Conservation (phyloP, 352 stramenopile genomes). For the Pythium chondricola region DNA sequence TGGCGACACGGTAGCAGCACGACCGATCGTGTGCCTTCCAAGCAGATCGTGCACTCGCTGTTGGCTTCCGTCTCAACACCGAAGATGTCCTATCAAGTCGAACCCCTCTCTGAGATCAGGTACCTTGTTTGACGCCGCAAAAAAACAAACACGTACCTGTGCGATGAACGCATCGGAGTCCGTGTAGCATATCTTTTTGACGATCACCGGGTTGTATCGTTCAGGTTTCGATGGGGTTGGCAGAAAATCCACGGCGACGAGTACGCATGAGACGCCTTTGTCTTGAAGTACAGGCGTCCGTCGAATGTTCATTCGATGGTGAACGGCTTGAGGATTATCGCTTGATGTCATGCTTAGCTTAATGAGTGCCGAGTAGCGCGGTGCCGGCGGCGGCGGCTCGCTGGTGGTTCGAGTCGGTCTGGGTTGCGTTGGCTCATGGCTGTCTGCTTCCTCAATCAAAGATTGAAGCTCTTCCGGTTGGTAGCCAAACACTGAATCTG, state of each 20-base stretch:
- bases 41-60: constrained; percentile 61
- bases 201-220: constrained; percentile 25
- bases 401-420: background rate
- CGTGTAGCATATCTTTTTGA: constrained; percentile 48
- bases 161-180: constrained; percentile 25
- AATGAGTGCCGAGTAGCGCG: background rate
- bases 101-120: too few relatives aligned
- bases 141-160: too few relatives aligned
- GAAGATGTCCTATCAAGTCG: constrained; percentile 45
- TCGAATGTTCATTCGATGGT: too few relatives aligned
- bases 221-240: constrained; percentile 32
- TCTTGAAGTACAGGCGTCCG: too few relatives aligned
- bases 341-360: background rate
- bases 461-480: constrained; percentile 12
- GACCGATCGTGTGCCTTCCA: constrained; percentile 33
- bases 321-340: too few relatives aligned
- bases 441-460: constrained; percentile 15
- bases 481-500: background rate
- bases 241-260: constrained; percentile 49
- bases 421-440: constrained; percentile 2
- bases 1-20: constrained; percentile 62
- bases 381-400: background rate
- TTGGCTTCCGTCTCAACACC: constrained; percentile 17
- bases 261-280: constrained; percentile 36
- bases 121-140: too few relatives aligned